Percentiles rank a stretch among this genome's conserved stretches.
Conservation (phyloP, 2,329 filamentous ascomycete genomes). For the Cryphonectria radicalis region DNA sequence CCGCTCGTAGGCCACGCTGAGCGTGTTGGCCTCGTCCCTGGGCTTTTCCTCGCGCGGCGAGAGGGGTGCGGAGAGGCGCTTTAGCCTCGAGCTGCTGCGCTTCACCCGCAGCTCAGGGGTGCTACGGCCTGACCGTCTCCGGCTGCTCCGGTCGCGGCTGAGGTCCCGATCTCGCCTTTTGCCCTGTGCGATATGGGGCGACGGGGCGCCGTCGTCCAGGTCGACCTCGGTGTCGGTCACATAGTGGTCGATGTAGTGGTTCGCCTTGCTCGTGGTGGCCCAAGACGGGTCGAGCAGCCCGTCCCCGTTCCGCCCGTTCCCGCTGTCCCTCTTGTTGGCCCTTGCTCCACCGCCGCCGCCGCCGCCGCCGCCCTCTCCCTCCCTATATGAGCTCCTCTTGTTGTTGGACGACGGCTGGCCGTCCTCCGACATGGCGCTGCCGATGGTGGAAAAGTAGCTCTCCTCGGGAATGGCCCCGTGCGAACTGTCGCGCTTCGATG, state of each 20-base stretch:
- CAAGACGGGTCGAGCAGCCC: slow-evolving; percentile 32
- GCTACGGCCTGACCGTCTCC: slow-evolving; percentile 52
- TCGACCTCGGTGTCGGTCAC: slow-evolving; percentile 37
- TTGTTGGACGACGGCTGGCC: neutral
- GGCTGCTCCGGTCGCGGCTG: slow-evolving; percentile 50
- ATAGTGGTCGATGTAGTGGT: slow-evolving; percentile 25
- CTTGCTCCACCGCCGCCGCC: neutral
- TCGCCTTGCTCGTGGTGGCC: slow-evolving; percentile 35
- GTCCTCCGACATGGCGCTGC: slow-evolving; percentile 8
- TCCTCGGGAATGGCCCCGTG: slow-evolving; percentile 49
- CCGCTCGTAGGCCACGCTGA: slow-evolving; percentile 65
- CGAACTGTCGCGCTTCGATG: slow-evolving; percentile 53
- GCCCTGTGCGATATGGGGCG: slow-evolving; percentile 68
- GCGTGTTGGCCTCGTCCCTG: slow-evolving; percentile 30
- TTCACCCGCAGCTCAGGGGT: slow-evolving; percentile 55
- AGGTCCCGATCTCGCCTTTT: slow-evolving; percentile 53
- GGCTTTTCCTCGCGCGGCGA: slow-evolving; percentile 47
- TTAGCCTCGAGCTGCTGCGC: slow-evolving; percentile 61
- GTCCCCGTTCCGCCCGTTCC: slow-evolving; percentile 18
- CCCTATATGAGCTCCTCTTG: slow-evolving; percentile 12
- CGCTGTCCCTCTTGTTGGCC: slow-evolving; percentile 13
- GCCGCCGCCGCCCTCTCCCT: neutral
- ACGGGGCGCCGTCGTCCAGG: slow-evolving; percentile 69
- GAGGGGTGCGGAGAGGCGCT: slow-evolving; percentile 58
- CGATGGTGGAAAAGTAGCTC: slow-evolving; percentile 39